Base-by-base conservation (phyloP, 2,329 filamentous ascomycete genomes). In the Teratosphaeria epicoccoides region DNA sequence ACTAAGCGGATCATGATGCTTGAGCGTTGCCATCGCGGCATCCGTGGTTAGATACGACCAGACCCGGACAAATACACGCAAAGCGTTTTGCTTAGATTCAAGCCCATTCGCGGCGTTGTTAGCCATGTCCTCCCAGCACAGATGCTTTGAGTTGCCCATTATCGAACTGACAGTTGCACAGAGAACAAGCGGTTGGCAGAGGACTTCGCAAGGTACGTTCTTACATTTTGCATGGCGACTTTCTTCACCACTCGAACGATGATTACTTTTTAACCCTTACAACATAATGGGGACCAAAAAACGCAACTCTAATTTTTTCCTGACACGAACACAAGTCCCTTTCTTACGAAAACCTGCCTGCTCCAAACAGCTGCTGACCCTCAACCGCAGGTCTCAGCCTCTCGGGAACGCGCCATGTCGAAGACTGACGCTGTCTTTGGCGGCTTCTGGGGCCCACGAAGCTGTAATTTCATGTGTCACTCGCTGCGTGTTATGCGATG, bases 231-330 rank as follows among this genome's bases (percentile, higher is more conserved):
- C n/a, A n/a, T n/a, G n/a, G n/a, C n/a, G 49, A 43, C n/a, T 46
- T 54, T 28, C 25, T 25, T 24, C 22, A 28, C 43, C 28, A 11
- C 47, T 64, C 70, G 71, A 64, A 79, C 76, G 80, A 84, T 83
- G 77, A 83, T 70, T 70, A 56, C 68, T 82, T 82, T 83, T 83
- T 83, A 83, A 83, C 80, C 73, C 80, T 73, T 74, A 82, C 69
- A 64, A 69, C 66, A 67, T 66, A 48, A 70, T 82, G 80, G 80
- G 71, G 78, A 81, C 76, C 74, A 75, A 76, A 72, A 73, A 45
- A 76, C 81, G 80, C 79, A 80, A 78, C 73, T 83, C 79, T 83
- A 83, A 83, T 83, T 83, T 83, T 83, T 83, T 82, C 69, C 78
- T 82, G 80, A 83, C n/a, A 44, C 37, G 12, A 26, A 37, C 22